A percentile compares a stretch with the other conserved stretches of the same genome.
These are phyloP conservation scores for Wickerhamomyces alni DNA, from an alignment of 805 yeast genomes.

Conservation along the genomic window DNA sequence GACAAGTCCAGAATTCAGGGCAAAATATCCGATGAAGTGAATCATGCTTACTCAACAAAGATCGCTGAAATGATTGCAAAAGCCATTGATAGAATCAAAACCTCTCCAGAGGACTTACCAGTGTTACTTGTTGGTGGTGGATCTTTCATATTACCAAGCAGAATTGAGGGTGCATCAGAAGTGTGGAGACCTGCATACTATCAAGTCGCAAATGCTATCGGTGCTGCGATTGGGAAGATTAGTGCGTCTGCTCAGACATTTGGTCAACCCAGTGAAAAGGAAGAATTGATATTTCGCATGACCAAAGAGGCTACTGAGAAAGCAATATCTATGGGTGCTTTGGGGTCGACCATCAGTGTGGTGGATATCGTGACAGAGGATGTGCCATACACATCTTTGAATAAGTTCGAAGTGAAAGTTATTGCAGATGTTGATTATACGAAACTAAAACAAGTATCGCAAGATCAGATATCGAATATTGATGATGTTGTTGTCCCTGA, in stretches of 20 bases:
- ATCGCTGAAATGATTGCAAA: constrained; percentile 21
- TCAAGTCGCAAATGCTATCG: constrained; percentile 46
- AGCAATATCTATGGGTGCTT: constrained; percentile 24
- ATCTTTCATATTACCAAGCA: constrained; percentile 36
- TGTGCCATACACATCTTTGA: constrained; percentile 29
- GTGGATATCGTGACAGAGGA: constrained; percentile 25
- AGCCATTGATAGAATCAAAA: constrained; percentile 38
- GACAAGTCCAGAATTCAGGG: constrained; percentile 23
- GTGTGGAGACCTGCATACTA: constrained; percentile 38
- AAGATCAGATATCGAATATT: constrained; percentile 3
- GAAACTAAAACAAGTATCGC: constrained; percentile 5
- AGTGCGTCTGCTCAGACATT: constrained; percentile 22
- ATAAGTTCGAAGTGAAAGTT: constrained; percentile 30
- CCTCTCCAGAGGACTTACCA: constrained; percentile 35
- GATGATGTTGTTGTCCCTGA: constrained; percentile 2
- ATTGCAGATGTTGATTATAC: constrained; percentile 41
- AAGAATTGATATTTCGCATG: constrained; percentile 18
- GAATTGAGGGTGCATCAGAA: constrained; percentile 35
- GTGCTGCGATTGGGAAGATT: constrained; percentile 44
- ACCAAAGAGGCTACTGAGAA: constrained; percentile 17
- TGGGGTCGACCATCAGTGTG: constrained; percentile 17
- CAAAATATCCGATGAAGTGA: constrained; percentile 10
- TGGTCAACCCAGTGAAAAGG: constrained; percentile 18
- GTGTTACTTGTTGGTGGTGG: constrained; percentile 47
- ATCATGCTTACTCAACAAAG: constrained; percentile 7